Base-by-base conservation (phyloP, 352 stramenopile species). In the Phytopythium helicoides region DNA sequence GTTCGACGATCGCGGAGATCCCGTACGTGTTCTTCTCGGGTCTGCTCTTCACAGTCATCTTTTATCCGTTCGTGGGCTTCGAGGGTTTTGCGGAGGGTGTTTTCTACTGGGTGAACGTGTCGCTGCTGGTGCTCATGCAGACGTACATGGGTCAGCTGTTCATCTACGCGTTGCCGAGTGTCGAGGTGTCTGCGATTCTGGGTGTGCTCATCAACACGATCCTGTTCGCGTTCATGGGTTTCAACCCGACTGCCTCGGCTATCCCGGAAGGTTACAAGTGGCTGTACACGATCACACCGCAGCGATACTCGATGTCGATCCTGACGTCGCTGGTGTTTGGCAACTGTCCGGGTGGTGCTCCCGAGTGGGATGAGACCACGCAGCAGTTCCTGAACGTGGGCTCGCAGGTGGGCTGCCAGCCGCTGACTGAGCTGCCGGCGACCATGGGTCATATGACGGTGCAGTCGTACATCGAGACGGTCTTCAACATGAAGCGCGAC, bases 1-100 rank as follows among this genome's bases (percentile, higher is more conserved):
- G 79, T 2, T 78, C 79, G 37, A 89, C 76, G 9, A n/a, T 97
- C 9, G 64, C 67, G 4, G 92, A 98, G 64, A 76, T 82, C 45
- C 73, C 71, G 38, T 79, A 77, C 58, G 62, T 81, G 10, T 72
- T 83, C 46, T 45, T 60, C 28, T 41, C 31, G 16, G 52, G 52
- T 15, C 42, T 76, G 25, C 11, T 83, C n/a, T 83, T 79, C 49
- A 76, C 66, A 6, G 56, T 56, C 21, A 68, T 83, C 33, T 80
- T 76, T 38, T 83, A 63, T 40, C 69, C 69, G 12, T 66, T 73
- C 37, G 66, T 81, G 6, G 72, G 69, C 15, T 58, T 83, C 41
- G 57, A 51, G 5, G 58, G 60, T 25, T 68, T 82, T 31, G 9
- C 15, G 8, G 73, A 52, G 6, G 58, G 39, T 11, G 54, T 80